phyloP scores from a whole-genome alignment of 257 asterid species.

The Nicotiana noctiflora region DNA sequence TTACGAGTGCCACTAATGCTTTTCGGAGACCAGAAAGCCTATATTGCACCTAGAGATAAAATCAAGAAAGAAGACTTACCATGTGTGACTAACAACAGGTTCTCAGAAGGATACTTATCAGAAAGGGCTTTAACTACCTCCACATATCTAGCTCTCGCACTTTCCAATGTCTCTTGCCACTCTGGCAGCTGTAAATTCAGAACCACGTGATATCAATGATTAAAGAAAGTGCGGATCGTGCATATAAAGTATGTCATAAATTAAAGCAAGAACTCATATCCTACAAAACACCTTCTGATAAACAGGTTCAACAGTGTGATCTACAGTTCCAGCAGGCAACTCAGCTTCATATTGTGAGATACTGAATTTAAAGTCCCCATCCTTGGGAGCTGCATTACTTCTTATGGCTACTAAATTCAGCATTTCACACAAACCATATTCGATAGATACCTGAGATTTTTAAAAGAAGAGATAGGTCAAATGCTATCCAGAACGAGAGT shows the following conservation, averaged over 20 bases:
- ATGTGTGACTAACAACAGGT: conserved; percentile 80
- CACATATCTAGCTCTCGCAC: conserved; percentile 52
- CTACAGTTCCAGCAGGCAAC: conserved; percentile 68
- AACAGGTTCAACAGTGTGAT: conserved; percentile 32
- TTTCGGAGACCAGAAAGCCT: not conserved
- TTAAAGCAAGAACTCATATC: not conserved
- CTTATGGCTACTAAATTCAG: conserved; percentile 61
- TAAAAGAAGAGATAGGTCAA: not conserved
- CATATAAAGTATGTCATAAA: not conserved
- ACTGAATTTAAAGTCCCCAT: conserved; percentile 56
- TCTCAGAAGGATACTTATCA: conserved; percentile 72
- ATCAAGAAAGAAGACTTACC: conserved; percentile 38
- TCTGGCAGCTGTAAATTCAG: conserved; percentile 47
- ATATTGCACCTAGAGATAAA: not conserved
- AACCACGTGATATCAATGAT: conserved; percentile 10
- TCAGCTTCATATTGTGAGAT: conserved; percentile 55
- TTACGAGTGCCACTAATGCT: not conserved
- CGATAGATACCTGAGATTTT: conserved; percentile 58
- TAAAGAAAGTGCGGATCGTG: not conserved
- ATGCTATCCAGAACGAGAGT: not conserved
- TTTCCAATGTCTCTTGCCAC: conserved; percentile 61
- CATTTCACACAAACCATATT: conserved; percentile 82
- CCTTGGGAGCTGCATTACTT: conserved; percentile 61
- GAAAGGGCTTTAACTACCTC: conserved; percentile 62
- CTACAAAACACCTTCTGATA: conserved; percentile 49